A percentile compares a stretch with the other conserved stretches of the same genome.
Conservation (phyloP, 83 land plant species). For the Picea abies region DNA sequence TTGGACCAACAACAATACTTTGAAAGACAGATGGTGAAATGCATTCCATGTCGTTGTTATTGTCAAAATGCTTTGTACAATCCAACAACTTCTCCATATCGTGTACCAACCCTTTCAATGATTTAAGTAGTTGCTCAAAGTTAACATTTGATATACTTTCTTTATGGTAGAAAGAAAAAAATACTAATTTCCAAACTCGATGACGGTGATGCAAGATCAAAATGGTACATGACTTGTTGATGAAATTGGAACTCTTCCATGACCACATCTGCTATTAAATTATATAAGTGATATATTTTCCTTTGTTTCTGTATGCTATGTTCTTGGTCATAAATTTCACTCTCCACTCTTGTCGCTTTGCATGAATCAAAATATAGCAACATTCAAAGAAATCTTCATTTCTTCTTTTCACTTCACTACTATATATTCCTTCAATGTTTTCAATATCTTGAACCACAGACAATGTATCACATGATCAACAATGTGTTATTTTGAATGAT, state of each 20-base stretch:
- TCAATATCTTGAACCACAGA: too few relatives aligned
- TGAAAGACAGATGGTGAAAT: not conserved
- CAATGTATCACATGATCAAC: not conserved
- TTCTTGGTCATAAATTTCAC: not conserved
- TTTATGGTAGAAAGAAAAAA: not conserved
- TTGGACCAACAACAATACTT: not conserved
- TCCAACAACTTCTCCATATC: slow-evolving; percentile 14
- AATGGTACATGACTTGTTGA: not conserved
- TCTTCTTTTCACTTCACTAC: not conserved
- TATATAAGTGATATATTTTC: slow-evolving; percentile 2
- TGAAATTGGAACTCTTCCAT: not conserved
- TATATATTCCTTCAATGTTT: too few relatives aligned
- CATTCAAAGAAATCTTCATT: not conserved
- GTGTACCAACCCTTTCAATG: slow-evolving; percentile 12
- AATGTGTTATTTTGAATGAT: not conserved
- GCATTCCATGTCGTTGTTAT: not conserved
- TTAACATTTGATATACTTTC: not conserved
- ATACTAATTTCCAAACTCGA: not conserved
- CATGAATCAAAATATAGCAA: too few relatives aligned
- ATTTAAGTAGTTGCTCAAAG: slow-evolving; percentile 3
- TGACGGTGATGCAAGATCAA: slow-evolving; percentile 6
- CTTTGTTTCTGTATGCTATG: slow-evolving; percentile 4
- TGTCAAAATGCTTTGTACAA: slow-evolving; percentile 3
- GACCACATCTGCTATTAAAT: slow-evolving; percentile 12
- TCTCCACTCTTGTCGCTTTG: not conserved